Evolutionary conservation across 441 rosid genomes (phyloP).

Genomic region (Populus hybrid): DNA sequence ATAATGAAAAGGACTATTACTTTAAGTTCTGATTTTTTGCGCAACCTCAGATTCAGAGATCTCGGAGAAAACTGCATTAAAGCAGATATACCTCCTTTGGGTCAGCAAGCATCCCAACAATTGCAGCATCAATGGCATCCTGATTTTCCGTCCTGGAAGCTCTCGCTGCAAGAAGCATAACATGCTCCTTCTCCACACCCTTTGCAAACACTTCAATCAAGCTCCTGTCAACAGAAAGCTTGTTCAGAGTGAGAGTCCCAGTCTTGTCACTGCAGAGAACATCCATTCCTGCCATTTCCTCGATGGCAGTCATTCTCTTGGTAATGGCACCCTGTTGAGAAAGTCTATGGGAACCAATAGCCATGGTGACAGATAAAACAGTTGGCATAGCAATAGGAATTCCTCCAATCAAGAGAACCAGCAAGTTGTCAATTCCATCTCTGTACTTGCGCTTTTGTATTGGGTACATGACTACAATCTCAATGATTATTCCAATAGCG

Average conservation of each 20-base stretch:
- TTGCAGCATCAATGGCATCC: conserved; percentile 98
- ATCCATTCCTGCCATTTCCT: conserved; percentile 98
- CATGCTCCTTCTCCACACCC: conserved; percentile 79
- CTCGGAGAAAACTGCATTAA: not conserved
- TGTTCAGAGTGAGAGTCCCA: conserved; percentile 80
- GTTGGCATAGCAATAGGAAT: conserved; percentile 85
- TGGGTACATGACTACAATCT: conserved; percentile 73
- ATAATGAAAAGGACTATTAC: not conserved
- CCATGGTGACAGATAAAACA: conserved; percentile 48
- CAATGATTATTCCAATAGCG: conserved; percentile 61
- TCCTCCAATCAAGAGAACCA: conserved; percentile 90
- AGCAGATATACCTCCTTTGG: conserved; percentile 64
- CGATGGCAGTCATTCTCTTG: conserved; percentile 96
- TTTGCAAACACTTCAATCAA: conserved; percentile 70
- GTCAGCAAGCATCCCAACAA: conserved; percentile 95
- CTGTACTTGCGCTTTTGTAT: conserved; percentile 70
- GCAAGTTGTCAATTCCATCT: conserved; percentile 80
- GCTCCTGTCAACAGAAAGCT: conserved; percentile 67
- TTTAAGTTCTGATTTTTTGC: not conserved
- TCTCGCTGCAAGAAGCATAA: conserved; percentile 79
- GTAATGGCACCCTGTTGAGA: conserved; percentile 90
- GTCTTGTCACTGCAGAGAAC: conserved; percentile 92
- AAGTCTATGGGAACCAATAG: conserved; percentile 86
- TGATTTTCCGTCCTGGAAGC: conserved; percentile 96
- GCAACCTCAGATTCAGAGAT: conserved; percentile 1